Conservation (phyloP, 768 basidiomycete genomes). For the Thelephora aurantiotincta region DNA sequence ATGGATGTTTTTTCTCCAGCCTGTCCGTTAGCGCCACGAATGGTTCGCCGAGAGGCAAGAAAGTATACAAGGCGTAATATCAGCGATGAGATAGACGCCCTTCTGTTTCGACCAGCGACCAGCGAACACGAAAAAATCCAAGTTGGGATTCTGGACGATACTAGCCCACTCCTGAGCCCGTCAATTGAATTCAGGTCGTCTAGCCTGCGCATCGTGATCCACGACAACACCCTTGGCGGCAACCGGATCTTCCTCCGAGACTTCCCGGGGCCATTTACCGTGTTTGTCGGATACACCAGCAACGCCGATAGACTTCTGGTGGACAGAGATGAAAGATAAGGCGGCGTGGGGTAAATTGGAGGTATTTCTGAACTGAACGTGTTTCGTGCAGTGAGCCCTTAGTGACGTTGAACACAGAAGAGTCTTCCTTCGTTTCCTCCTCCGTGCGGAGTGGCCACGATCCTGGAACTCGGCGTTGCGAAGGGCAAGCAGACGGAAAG, state of each 20-base stretch:
- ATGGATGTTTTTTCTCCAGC: constrained; percentile 72
- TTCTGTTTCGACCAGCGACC: constrained; percentile 98
- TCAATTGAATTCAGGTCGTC: constrained; percentile 79
- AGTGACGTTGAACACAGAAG: constrained; percentile 94
- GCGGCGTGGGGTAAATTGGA: constrained; percentile 92
- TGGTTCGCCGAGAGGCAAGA: constrained; percentile 1
- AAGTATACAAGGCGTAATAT: constrained; percentile 81
- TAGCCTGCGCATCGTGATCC: constrained; percentile 71
- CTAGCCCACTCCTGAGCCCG: constrained; percentile 94
- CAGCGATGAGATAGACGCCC: constrained; percentile 90
- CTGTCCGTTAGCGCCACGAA: constrained; percentile 21
- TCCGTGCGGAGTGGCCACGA: constrained; percentile 90
- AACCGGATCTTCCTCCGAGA: constrained; percentile 67
- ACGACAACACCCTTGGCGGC: constrained; percentile 60
- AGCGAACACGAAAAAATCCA: constrained; percentile 90
- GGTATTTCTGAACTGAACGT: constrained; percentile 95
- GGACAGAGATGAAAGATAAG: constrained; percentile 81
- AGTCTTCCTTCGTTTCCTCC: constrained; percentile 97
- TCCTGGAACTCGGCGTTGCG: constrained; percentile 98
- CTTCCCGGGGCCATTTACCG: constrained; percentile 92
- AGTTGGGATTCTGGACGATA: constrained; percentile 78
- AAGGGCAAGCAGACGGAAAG: constrained; percentile 80
- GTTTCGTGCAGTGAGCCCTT: constrained; percentile 95
- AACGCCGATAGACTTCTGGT: constrained; percentile 88
- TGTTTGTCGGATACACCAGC: constrained; percentile 98